These are phyloP conservation scores for Turritis glabra DNA, from an alignment of 345 rosid genomes.

Conservation along the genomic window DNA sequence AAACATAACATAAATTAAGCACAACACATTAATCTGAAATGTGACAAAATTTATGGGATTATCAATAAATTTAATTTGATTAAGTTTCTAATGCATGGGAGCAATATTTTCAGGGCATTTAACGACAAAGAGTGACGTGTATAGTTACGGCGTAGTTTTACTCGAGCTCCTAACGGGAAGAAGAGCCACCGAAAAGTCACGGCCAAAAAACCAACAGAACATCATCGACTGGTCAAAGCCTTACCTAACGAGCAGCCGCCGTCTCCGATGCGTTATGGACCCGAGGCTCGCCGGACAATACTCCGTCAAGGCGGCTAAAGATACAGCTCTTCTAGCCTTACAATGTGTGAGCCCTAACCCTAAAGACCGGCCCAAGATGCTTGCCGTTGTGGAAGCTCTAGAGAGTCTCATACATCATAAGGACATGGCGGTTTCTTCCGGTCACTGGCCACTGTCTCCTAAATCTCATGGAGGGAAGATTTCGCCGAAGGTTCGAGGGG, in stretches of 20 bases:
- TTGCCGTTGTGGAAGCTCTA: slow-evolving; percentile 59
- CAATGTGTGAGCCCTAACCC: slow-evolving; percentile 82
- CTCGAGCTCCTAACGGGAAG: slow-evolving; percentile 86
- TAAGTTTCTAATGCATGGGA: neutral
- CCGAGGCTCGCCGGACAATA: slow-evolving; percentile 81
- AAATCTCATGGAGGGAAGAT: slow-evolving; percentile 39
- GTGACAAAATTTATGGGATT: neutral
- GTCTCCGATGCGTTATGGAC: slow-evolving; percentile 69
- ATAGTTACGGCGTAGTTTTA: slow-evolving; percentile 87
- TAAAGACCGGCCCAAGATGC: slow-evolving; percentile 87
- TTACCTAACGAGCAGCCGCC: slow-evolving; percentile 66
- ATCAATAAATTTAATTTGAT: neutral
- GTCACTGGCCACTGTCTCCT: slow-evolving; percentile 63
- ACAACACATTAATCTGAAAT: neutral
- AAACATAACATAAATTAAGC: neutral
- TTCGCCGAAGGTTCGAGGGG: slow-evolving; percentile 38
- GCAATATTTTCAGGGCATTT: slow-evolving; percentile 65
- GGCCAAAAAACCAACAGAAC: slow-evolving; percentile 72
- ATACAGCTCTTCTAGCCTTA: slow-evolving; percentile 57
- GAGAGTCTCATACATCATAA: slow-evolving; percentile 57
- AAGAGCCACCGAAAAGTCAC: slow-evolving; percentile 71
- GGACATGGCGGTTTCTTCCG: slow-evolving; percentile 79
- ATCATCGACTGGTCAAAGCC: slow-evolving; percentile 86
- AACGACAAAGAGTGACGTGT: slow-evolving; percentile 86
- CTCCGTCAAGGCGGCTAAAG: slow-evolving; percentile 86